These are phyloP conservation scores for Chlorella sp. DNA, from an alignment of 139 green algal species.

Conservation along the genomic window DNA sequence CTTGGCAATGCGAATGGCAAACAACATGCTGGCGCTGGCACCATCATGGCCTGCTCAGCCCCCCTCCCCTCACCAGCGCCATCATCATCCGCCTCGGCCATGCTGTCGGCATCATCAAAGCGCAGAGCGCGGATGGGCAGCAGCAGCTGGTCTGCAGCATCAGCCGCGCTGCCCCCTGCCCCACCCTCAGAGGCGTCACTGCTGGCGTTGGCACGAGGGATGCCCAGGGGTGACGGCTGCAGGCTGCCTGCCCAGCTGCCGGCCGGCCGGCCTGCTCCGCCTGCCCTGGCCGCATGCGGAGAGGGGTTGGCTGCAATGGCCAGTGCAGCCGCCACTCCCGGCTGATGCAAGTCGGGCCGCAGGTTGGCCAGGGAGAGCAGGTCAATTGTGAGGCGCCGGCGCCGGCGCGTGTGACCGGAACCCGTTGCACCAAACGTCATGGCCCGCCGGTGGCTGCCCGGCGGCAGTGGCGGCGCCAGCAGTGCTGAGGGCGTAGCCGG, in stretches of 20 bases:
- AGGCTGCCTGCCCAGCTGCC: background rate
- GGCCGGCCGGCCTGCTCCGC: background rate
- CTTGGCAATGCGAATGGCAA: too few species aligned
- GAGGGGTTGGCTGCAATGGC: slow-evolving; percentile 37
- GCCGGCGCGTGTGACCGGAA: background rate
- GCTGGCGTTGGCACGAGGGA: background rate
- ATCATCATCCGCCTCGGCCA: background rate
- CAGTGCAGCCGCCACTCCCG: slow-evolving; percentile 28
- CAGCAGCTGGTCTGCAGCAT: slow-evolving; percentile 1
- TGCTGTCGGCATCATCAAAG: slow-evolving; percentile 17
- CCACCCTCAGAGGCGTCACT: too few species aligned
- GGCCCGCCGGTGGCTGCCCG: background rate
- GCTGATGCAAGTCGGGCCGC: slow-evolving; percentile 24
- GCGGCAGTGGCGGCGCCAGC: background rate
- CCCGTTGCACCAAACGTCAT: background rate
- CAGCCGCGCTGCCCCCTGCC: too few species aligned
- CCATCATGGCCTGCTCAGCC: background rate
- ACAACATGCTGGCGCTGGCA: too few species aligned
- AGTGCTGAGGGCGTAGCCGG: background rate
- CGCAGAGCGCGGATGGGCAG: slow-evolving; percentile 8
- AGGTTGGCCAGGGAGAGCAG: slow-evolving; percentile 34
- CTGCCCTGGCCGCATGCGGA: background rate
- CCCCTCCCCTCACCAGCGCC: background rate
- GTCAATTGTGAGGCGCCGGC: slow-evolving; percentile 32
- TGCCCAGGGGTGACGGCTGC: background rate